phyloP scores from a whole-genome alignment of 2,329 filamentous ascomycete species.

The Cladosporium cucumerinum region DNA sequence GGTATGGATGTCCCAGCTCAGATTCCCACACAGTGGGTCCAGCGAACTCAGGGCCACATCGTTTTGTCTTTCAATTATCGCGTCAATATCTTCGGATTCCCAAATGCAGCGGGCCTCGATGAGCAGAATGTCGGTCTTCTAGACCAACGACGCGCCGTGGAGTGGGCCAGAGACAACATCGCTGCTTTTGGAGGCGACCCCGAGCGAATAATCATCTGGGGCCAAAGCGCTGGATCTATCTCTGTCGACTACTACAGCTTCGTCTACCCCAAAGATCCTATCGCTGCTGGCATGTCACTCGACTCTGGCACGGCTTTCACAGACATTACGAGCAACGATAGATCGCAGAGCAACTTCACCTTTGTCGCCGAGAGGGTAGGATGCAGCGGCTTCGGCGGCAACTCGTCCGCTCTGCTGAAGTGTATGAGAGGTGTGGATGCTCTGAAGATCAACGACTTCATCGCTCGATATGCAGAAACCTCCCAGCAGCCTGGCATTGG shows the following conservation, averaged over 20 bases:
- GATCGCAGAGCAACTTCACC: slow-evolving; percentile 35
- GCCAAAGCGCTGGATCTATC: slow-evolving; percentile 58
- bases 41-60: slow-evolving; percentile 44
- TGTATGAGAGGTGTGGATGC: slow-evolving; percentile 38
- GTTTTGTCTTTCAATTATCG: slow-evolving; percentile 61
- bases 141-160: slow-evolving; percentile 57
- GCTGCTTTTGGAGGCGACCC: slow-evolving; percentile 55
- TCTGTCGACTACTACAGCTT: slow-evolving; percentile 50
- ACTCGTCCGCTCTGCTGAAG: slow-evolving; percentile 31
- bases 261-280: slow-evolving; percentile 47
- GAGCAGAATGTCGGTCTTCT: slow-evolving; percentile 58
- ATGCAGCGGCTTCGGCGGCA: slow-evolving; percentile 26
- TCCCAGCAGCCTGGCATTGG: slow-evolving; percentile 26
- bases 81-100: slow-evolving; percentile 35
- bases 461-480: slow-evolving; percentile 32
- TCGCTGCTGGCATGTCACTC: slow-evolving; percentile 46
- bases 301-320: slow-evolving; percentile 40
- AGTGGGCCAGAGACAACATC: slow-evolving; percentile 60
- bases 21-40: slow-evolving; percentile 59
- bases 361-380: slow-evolving; percentile 36
- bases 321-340: slow-evolving; percentile 31
- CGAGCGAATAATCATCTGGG: slow-evolving; percentile 34
- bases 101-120: slow-evolving; percentile 4
- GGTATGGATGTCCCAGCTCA: slow-evolving; percentile 55
- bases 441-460: slow-evolving; percentile 32